These are phyloP conservation scores for Oryza punctata DNA, from an alignment of 176 grass and related monocot species.

Conservation along the genomic window DNA sequence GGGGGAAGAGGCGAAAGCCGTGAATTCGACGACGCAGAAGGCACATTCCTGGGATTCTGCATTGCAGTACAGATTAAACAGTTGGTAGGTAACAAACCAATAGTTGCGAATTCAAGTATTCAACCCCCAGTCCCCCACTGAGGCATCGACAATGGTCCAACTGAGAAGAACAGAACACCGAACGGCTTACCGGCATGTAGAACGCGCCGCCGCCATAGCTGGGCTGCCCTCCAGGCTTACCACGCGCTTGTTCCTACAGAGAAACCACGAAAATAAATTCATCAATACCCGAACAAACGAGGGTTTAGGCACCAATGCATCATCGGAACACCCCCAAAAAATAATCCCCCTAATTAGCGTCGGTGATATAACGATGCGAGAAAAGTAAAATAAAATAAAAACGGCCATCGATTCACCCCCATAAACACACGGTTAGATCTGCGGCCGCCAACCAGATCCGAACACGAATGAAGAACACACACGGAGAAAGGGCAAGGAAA, in stretches of 20 bases:
- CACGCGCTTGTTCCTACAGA: conserved; percentile 51
- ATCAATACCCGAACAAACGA: neutral
- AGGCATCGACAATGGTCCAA: neutral
- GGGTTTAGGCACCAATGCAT: conserved; percentile 28
- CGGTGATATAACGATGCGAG: neutral
- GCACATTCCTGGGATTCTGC: conserved; percentile 71
- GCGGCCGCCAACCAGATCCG: conserved; percentile 25
- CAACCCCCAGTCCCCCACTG: neutral
- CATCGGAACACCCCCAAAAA: neutral
- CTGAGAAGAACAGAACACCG: neutral
- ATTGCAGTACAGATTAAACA: conserved; percentile 12
- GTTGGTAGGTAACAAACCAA: neutral
- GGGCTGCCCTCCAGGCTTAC: conserved; percentile 54
- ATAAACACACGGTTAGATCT: conserved; percentile 31
- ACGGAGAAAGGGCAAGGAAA: neutral
- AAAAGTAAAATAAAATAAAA: neutral
- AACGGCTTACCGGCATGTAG: conserved; percentile 53
- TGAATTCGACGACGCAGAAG: conserved; percentile 73
- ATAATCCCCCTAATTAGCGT: neutral
- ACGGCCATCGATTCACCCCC: neutral
- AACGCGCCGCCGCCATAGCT: conserved; percentile 65
- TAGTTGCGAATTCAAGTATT: neutral
- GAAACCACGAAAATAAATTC: neutral
- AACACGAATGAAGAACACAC: conserved; percentile 7
- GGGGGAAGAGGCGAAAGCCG: conserved; percentile 85